Evolutionary conservation across 441 rosid species (phyloP).

Genomic region (Theobroma grandiflorum): DNA sequence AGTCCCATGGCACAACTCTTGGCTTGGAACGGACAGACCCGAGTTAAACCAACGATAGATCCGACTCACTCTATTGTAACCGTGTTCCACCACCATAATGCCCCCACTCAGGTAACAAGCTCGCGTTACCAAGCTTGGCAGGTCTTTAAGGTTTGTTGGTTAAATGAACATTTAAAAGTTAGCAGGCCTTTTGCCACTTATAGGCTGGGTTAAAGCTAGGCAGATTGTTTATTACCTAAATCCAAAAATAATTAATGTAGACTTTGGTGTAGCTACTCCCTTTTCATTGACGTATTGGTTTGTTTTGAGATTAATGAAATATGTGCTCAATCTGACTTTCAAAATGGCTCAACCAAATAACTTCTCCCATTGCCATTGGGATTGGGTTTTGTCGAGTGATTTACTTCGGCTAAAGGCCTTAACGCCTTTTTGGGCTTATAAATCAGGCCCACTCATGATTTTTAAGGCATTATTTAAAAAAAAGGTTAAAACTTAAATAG

Average conservation of each 20-base stretch:
- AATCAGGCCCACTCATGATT: not conserved
- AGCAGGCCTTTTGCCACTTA: too few species aligned
- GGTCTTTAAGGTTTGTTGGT: too few species aligned
- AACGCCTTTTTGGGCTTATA: not conserved
- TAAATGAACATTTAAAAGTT: too few species aligned
- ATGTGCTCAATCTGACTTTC: not conserved
- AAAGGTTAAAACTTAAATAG: too few species aligned
- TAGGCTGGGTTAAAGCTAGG: too few species aligned
- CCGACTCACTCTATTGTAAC: not conserved
- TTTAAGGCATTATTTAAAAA: not conserved
- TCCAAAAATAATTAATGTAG: too few species aligned
- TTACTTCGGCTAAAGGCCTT: not conserved
- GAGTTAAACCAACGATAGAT: not conserved
- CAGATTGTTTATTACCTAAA: too few species aligned
- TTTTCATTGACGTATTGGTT: not conserved
- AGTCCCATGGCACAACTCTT: slow-evolving; percentile 23
- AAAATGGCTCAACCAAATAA: too few species aligned
- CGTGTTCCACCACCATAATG: slow-evolving; percentile 10
- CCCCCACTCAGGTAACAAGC: slow-evolving; percentile 42
- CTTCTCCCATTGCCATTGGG: not conserved
- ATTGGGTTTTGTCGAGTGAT: not conserved
- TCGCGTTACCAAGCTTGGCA: slow-evolving; percentile 38
- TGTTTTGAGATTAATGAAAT: not conserved
- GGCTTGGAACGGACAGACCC: slow-evolving; percentile 36
- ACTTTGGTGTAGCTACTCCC: too few species aligned